Base-by-base conservation (phyloP, 2,329 filamentous ascomycete genomes). In the Chalara sp. region DNA sequence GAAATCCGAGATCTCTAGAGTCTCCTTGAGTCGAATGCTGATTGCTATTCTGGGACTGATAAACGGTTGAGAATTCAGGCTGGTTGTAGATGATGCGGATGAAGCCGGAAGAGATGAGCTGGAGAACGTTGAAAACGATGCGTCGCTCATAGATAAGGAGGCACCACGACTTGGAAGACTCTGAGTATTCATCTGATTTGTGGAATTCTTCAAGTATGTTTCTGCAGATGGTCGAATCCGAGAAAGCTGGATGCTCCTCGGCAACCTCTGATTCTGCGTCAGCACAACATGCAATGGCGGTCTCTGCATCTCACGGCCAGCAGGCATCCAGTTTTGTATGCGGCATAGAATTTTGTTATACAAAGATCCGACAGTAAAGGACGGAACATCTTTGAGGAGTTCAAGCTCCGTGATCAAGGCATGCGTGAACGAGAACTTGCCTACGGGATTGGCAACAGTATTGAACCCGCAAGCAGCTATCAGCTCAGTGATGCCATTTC, bases 361-460 rank as follows among this genome's bases (percentile, higher is more conserved):
- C 42, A 67, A 66, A 4, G 73, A 76, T 48, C 74, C 76, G 2
- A 70, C 67, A 5, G 74, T 74, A 2, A 65, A 71, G 44, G 69
- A 70, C 10, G 72, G 3, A 69, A 76, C 56, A 75, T 75, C 53
- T 52, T 69, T 8, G 71, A 78, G 46, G 71, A 79, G 28, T 33
- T n/a, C 67, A 63, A 67, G 29, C 63, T 78, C 2, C 64, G 79
- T 51, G 76, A 79, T 55, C 68, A 76, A 44, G 48, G 57, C 48
- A 37, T 55, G 29, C 37, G 46, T 31, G 44, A 48, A 46, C 42
- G 55, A 47, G 50, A 49, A 43, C 11, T 41, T 45, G 47, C 52
- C 40, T 73, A 74, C 52, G 75, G 74, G 0, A 67, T 80, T n/a
- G 65, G 80, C 12, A 73, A 79, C 56, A 79, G 75, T 68, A 72